Evolutionary conservation across 192 early-diverging fungal species (phyloP).

Genomic region (Rhizophagus prolifer): DNA sequence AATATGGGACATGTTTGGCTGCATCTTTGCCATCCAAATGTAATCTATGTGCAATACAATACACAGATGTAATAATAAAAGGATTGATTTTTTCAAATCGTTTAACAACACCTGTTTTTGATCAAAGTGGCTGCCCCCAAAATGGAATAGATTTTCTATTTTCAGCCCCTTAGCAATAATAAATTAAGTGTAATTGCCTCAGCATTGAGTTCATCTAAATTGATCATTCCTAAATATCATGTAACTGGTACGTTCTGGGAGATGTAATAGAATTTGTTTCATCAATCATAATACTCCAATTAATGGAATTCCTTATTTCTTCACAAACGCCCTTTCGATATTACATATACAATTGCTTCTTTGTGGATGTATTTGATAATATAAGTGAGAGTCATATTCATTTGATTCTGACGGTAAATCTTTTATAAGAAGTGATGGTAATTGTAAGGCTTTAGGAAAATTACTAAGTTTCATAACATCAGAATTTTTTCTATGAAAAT

Average conservation of each 20-base stretch:
- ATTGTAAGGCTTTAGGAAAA: neutral
- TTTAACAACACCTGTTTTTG: neutral
- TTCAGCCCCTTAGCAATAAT: neutral
- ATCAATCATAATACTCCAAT: too few species aligned
- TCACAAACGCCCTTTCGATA: too few species aligned
- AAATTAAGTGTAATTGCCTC: neutral
- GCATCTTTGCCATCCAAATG: too few species aligned
- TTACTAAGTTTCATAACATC: neutral
- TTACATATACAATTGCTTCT: too few species aligned
- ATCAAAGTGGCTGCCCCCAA: neutral
- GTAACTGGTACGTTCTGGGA: neutral
- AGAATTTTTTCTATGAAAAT: neutral
- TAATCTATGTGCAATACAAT: neutral
- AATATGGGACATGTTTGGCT: too few species aligned
- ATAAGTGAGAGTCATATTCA: too few species aligned
- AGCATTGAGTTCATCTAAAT: too few species aligned
- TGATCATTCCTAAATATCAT: neutral
- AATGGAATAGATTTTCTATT: too few species aligned
- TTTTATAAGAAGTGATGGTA: neutral
- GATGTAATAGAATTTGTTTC: neutral
- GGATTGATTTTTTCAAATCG: neutral
- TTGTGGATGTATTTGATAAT: too few species aligned
- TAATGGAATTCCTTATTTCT: too few species aligned
- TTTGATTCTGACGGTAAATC: too few species aligned
- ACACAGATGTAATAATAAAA: constrained; percentile 3